Evolutionary conservation across 257 asterid genomes (phyloP).

Genomic region (Nicotiana otophora): DNA sequence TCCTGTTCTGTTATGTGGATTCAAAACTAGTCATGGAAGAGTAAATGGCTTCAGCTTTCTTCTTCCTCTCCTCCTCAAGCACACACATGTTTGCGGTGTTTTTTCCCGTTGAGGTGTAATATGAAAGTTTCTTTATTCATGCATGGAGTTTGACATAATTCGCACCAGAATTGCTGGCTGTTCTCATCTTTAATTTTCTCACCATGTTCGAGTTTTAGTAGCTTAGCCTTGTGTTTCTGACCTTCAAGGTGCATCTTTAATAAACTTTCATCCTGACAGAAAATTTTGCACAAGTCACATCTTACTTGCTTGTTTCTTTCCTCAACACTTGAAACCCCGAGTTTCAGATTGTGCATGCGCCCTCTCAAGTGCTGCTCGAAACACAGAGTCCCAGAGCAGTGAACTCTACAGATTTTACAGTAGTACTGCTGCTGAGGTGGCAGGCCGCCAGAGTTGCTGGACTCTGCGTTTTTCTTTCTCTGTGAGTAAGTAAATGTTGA

Average conservation of each 20-base stretch:
- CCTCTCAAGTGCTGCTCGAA: slow-evolving; percentile 42
- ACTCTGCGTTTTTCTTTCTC: neutral
- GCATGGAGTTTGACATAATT: slow-evolving; percentile 44
- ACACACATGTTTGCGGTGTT: slow-evolving; percentile 22
- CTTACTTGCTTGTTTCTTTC: slow-evolving; percentile 6
- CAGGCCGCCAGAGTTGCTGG: neutral
- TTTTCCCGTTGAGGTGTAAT: slow-evolving; percentile 42
- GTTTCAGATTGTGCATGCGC: slow-evolving; percentile 47
- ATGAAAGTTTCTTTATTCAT: slow-evolving; percentile 29
- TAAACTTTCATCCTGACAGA: slow-evolving; percentile 30
- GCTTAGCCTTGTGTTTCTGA: slow-evolving; percentile 47
- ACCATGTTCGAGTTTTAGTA: slow-evolving; percentile 16
- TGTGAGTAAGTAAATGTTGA: neutral
- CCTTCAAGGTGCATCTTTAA: slow-evolving; percentile 42
- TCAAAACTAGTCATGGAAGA: neutral
- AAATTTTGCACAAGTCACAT: slow-evolving; percentile 43
- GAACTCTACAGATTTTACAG: slow-evolving; percentile 40
- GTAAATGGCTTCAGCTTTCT: neutral
- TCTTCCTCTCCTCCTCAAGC: neutral
- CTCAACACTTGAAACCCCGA: neutral
- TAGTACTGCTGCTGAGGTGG: neutral
- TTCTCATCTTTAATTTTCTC: slow-evolving; percentile 4
- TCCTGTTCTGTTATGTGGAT: neutral
- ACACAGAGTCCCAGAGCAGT: slow-evolving; percentile 29
- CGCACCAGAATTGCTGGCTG: slow-evolving; percentile 25